Evolutionary conservation across 306 rosid species (phyloP).

Genomic region (Malus asiatica): DNA sequence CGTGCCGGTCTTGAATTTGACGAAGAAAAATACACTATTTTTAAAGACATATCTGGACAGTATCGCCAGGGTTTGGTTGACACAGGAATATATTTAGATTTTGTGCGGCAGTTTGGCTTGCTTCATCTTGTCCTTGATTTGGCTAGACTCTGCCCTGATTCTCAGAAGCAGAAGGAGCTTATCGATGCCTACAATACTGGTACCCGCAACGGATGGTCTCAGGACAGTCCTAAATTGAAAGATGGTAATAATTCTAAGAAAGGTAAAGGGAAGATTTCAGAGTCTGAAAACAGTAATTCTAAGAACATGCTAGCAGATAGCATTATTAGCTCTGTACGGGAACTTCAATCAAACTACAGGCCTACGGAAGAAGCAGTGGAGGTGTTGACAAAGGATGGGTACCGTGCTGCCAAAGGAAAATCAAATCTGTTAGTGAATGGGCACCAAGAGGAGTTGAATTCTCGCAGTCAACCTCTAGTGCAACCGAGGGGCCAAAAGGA

Average conservation of each 20-base stretch:
- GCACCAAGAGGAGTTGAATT: slow-evolving; percentile 28
- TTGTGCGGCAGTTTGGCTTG: slow-evolving; percentile 73
- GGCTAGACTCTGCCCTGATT: slow-evolving; percentile 81
- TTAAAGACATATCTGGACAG: slow-evolving; percentile 76
- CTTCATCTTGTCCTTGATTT: slow-evolving; percentile 75
- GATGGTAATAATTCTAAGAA: slow-evolving; percentile 46
- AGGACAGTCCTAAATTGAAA: slow-evolving; percentile 18
- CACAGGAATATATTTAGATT: slow-evolving; percentile 59
- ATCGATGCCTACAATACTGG: slow-evolving; percentile 48
- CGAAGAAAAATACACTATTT: slow-evolving; percentile 52
- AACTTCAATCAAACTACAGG: slow-evolving; percentile 56
- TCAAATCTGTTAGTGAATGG: slow-evolving; percentile 20
- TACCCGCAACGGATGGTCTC: slow-evolving; percentile 32
- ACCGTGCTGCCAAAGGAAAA: slow-evolving; percentile 60
- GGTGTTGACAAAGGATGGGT: slow-evolving; percentile 65
- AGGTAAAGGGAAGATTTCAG: slow-evolving; percentile 62
- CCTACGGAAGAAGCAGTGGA: slow-evolving; percentile 54
- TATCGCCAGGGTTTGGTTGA: slow-evolving; percentile 78
- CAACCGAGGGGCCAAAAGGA: slow-evolving; percentile 35
- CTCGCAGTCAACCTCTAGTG: slow-evolving; percentile 26
- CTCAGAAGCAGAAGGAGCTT: slow-evolving; percentile 73
- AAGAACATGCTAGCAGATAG: slow-evolving; percentile 47
- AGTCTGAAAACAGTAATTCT: slow-evolving; percentile 30
- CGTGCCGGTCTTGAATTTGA: slow-evolving; percentile 73
- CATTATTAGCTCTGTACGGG: slow-evolving; percentile 56